A percentile compares a stretch with the other conserved stretches of the same genome.
Evolutionary conservation across 75 land plant species (phyloP).

Genomic region (Pinus tabuliformis): DNA sequence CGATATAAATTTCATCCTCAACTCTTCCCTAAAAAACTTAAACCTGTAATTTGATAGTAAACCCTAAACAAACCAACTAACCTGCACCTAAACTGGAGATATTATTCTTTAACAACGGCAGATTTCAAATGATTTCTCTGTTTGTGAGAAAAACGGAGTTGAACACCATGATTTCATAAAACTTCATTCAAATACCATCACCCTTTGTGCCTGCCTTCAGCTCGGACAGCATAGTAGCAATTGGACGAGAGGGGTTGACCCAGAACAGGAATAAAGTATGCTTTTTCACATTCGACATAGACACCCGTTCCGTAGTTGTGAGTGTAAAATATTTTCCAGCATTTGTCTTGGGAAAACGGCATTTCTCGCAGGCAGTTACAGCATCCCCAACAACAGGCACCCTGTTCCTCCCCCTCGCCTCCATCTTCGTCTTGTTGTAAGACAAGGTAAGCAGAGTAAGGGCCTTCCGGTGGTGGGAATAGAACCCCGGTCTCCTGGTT

Average conservation of each 20-base stretch:
- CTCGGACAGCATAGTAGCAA: conserved; percentile 31
- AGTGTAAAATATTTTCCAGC: background rate
- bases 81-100: too few relatives aligned
- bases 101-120: background rate
- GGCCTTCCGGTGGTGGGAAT: background rate
- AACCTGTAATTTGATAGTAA: too few relatives aligned
- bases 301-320: background rate
- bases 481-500: background rate
- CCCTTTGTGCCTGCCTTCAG: conserved; percentile 33
- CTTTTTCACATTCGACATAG: background rate
- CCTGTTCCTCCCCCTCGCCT: background rate
- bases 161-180: background rate
- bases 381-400: background rate
- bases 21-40: too few relatives aligned
- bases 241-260: conserved; percentile 38
- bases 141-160: background rate
- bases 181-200: background rate
- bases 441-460: background rate
- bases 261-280: conserved; percentile 31
- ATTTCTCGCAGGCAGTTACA: background rate
- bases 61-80: too few relatives aligned
- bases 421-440: background rate
- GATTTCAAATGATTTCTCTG: background rate
- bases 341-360: conserved; percentile 10
- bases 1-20: too few relatives aligned